phyloP scores from a whole-genome alignment of 768 basidiomycete genomes.

The Phanerodontia chrysosporium region DNA sequence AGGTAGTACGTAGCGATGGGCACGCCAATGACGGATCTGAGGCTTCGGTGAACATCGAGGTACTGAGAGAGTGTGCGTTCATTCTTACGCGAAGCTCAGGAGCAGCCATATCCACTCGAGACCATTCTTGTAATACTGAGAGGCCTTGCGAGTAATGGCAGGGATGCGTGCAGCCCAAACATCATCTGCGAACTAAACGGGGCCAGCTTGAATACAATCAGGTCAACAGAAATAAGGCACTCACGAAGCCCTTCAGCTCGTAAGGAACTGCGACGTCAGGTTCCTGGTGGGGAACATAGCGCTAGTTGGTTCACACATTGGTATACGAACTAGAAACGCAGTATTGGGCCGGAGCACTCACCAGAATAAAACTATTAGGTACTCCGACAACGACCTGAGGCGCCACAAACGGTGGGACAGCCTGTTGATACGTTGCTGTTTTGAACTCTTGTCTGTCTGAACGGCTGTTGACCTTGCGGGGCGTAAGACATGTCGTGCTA shows the following conservation, averaged over 20 bases:
- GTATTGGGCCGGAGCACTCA: not conserved
- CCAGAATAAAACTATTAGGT: not conserved
- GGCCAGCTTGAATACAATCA: too few species aligned
- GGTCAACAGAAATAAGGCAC: too few species aligned
- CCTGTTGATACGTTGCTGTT: not conserved
- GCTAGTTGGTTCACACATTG: constrained; percentile 10
- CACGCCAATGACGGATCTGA: constrained; percentile 35
- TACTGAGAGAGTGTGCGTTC: not conserved
- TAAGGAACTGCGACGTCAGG: constrained; percentile 21
- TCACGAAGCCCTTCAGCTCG: constrained; percentile 33
- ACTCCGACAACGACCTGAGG: not conserved
- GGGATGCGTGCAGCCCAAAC: constrained; percentile 42
- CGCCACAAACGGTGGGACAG: not conserved
- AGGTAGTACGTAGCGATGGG: constrained; percentile 37
- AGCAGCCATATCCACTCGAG: constrained; percentile 42
- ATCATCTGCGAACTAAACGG: constrained; percentile 24
- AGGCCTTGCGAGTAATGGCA: constrained; percentile 31
- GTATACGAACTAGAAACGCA: not conserved
- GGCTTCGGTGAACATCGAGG: not conserved
- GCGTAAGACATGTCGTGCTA: constrained; percentile 7
- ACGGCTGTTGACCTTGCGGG: not conserved
- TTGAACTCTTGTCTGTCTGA: too few species aligned
- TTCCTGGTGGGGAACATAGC: constrained; percentile 13
- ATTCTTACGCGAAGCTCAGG: constrained; percentile 36
- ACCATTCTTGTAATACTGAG: constrained; percentile 38